These are phyloP conservation scores for Naganishia liquefaciens DNA, from an alignment of 1,284 basidiomycete genomes.

Conservation along the genomic window DNA sequence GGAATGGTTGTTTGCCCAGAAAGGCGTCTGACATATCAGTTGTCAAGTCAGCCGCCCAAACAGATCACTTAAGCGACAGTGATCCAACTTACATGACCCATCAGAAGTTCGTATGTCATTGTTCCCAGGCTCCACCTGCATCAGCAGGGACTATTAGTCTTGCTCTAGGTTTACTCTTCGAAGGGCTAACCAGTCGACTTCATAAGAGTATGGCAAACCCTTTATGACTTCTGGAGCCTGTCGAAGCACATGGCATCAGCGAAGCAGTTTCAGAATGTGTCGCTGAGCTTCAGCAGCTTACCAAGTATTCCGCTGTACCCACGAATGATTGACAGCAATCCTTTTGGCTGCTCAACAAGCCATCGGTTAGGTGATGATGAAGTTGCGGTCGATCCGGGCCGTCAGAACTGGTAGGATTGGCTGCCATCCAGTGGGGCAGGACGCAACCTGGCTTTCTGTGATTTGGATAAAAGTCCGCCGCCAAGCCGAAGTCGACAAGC, in stretches of 20 bases:
- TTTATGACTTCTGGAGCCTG: conserved; percentile 84
- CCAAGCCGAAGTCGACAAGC: conserved; percentile 87
- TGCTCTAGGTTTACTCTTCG: background rate
- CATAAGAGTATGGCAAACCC: conserved; percentile 84
- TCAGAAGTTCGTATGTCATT: conserved; percentile 87
- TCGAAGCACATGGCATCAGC: background rate
- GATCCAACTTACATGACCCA: conserved; percentile 43
- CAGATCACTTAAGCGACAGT: background rate
- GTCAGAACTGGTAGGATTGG: background rate
- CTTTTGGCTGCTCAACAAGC: conserved; percentile 12
- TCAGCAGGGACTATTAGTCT: background rate
- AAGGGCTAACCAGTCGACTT: conserved; percentile 73
- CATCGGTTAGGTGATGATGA: conserved; percentile 24
- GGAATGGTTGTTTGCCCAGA: conserved; percentile 88
- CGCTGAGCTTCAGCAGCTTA: conserved; percentile 32
- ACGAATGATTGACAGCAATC: conserved; percentile 41
- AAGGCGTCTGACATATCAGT: conserved; percentile 70
- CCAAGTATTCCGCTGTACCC: conserved; percentile 70
- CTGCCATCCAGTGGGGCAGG: conserved; percentile 68
- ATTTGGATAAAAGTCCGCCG: conserved; percentile 52
- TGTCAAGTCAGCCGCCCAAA: background rate
- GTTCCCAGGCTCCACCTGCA: conserved; percentile 86
- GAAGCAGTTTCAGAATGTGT: background rate
- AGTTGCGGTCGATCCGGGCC: conserved; percentile 4
- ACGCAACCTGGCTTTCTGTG: conserved; percentile 56